Base-by-base conservation (phyloP, 139 green algal species). In the Parachlorella kessleri region DNA sequence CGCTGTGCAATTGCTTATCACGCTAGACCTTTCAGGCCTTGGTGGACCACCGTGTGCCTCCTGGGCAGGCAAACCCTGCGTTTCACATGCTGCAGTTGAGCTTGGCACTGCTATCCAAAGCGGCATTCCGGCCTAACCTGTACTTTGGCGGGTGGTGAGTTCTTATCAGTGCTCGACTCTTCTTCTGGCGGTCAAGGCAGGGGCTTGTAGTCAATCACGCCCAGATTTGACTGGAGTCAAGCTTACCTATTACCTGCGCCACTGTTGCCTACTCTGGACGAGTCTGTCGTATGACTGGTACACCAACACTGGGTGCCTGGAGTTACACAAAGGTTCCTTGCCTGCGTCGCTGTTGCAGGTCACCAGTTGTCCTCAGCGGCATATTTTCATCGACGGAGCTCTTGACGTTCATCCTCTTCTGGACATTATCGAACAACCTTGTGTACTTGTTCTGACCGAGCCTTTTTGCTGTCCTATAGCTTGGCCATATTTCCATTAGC, bases 401-500 rank as follows among this genome's bases (percentile, higher is more conserved):
- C 2, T 70, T 91, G 24, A 91, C 87, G 0, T 91, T 91, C 64
- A 86, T 91, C 42, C 69, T 91, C 7, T 88, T 90, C 38, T 91
- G 87, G 87, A 91, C 87, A 32, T 28, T 91, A 30, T 70, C 78
- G 9, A 73, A 88, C 70, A 91, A 89, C 54, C 80, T 82, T 32
- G 65, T 84, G 24, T 84, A 90, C 39, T 64, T 90, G 24, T 90
- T 87, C 65, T 90, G 73, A 81, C 37, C 10, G 48, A 28, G 48
- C 48, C 48, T 59, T 10, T 59, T 59, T 59, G 48, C 48, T 18
- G 10, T 59, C 48, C 48, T 18, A 28, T 18, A 28, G 48, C 48
- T 59, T 18, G 10, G 48, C 48, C 18, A 28, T 59, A 10, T 59
- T 18, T 59, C n/a, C n/a, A n/a, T n/a, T n/a, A n/a, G n/a, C n/a